Evolutionary conservation across 2,329 filamentous ascomycete genomes (phyloP), one percentile per base, ranked within the genome.

Genomic region (Hypoxylon rubiginosum): DNA sequence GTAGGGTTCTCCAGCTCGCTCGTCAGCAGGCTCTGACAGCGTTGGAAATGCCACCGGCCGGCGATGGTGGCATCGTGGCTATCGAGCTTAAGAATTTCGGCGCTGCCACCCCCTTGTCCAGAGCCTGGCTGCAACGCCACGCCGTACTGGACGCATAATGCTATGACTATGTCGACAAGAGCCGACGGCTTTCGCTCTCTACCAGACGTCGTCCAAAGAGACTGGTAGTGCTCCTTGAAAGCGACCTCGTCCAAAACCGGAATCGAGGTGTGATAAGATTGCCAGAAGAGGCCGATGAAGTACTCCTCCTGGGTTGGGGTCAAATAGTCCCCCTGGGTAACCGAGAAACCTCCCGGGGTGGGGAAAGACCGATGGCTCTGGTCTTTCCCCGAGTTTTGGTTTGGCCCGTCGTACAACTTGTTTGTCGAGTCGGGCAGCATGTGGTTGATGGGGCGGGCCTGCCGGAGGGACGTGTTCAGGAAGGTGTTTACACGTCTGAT

Each of bases 141-240:
- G n/a, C 79, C 79, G 48, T 82, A 81, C 71, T 86, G 84, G 76
- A 86, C 81, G 66, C 82, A 83, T 21, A 86, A 57, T 0, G 84
- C 84, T 6, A 86, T 68, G 32, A 86, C 73, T 36, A 86, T 85
- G 62, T 86, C 85, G 0, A 84, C 82, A 1, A 86, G 75, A 0
- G 84, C 79, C 4, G 83, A 86, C 1, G 79, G 76, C 55, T 79
- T 79, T 11, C 84, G 76, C 10, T 48, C 54, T 9, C 51, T 53
- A 11, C 67, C 48, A 13, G 63, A 60, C 13, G 52, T 34, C 6
- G 66, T 70, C 81, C 81, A 84, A 8, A 84, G 72, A 0, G 79
- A 81, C 9, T 77, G 71, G 58, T 83, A 82, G 63, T 83, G 77
- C 11, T 77, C 74, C 48, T 75, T 78, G 63, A 85, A 84, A 39